phyloP scores from a whole-genome alignment of 371 early-diverging fungal species.

The Rhizomucor miehei region DNA sequence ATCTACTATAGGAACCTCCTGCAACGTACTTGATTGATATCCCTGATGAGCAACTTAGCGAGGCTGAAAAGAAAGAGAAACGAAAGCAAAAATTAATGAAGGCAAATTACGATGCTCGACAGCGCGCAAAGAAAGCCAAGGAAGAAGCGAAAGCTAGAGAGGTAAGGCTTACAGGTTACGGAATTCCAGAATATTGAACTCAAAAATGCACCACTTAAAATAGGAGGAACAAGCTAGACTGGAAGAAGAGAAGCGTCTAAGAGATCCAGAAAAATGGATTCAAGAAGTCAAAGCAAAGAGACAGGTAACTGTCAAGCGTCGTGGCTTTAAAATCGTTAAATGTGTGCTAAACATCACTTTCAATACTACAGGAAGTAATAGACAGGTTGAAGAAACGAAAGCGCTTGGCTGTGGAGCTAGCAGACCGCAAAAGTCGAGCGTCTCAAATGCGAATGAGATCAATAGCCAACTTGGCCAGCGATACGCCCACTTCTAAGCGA shows the following conservation, averaged over 20 bases:
- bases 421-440: constrained; percentile 83
- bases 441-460: constrained; percentile 83
- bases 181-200: no score
- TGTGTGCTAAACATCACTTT: no score
- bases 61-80: constrained; percentile 79
- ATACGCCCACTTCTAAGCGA: constrained; percentile 49
- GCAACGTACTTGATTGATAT: constrained; percentile 72
- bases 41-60: constrained; percentile 79
- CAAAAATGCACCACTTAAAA: no score
- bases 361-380: constrained; percentile 35
- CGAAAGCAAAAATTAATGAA: constrained; percentile 81
- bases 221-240: constrained; percentile 63
- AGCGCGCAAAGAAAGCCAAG: constrained; percentile 73
- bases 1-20: constrained; percentile 58
- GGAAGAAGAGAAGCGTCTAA: constrained; percentile 71
- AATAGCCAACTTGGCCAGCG: constrained; percentile 80
- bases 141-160: constrained; percentile 68
- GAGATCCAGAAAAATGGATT: constrained; percentile 75
- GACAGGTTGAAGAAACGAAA: constrained; percentile 64
- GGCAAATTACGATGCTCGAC: constrained; percentile 79
- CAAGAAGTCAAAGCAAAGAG: constrained; percentile 63
- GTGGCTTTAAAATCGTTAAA: no score
- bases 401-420: constrained; percentile 70
- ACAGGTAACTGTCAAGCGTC: constrained; percentile 24
- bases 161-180: constrained; percentile 19